Base-by-base conservation (phyloP, 192 early-diverging fungal genomes). In the Piromyces finnis region DNA sequence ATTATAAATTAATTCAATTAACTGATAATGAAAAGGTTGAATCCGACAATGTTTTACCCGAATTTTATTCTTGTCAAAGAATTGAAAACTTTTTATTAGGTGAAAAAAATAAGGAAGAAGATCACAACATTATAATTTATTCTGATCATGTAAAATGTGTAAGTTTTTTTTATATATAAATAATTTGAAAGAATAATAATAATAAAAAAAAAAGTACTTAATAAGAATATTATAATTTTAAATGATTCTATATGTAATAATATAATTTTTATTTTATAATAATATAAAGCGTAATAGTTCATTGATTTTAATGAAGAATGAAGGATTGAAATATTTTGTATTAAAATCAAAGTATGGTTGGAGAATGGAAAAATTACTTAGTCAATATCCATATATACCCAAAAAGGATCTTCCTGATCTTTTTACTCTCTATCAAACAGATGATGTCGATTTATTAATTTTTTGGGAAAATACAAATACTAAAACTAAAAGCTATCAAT, bases 391-490 rank as follows among this genome's bases (percentile, higher is more conserved):
- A 0, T 88, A 85, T 32, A 88, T 97, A 12, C 84, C 92, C 13
- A 82, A 85, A 2, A 82, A 83, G 7, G 85, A 90, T 35, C 87
- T 93, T 29, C 59, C 82, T 17, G 84, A 86, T 27, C 83, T 94
- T 28, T 98, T 98, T 83, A 91, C 95, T 14, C 83, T 96, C 14
- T 98, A 94, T 84, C 93, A 91, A 81, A 92, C 92, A 13, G 93
- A 94, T 81, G 93, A 96, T 80, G 88, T 97, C 22, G 97, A 98
- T 81, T 88, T 98, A 80, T 86, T 91, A 16, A 81, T 98, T 13
- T 93, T 95, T 81, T 98, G 95, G 95, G 84, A 87, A 85, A 91
- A 89, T 77, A 84, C 86, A 77, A 81, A 83, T 28, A 84, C 78
- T 4, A 85, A 85, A 29, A 82, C 85, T 0, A 86, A 86, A 36